A percentile compares a stretch with the other conserved stretches of the same genome.
phyloP scores from a whole-genome alignment of 768 basidiomycete species.

The Mycena rosella region DNA sequence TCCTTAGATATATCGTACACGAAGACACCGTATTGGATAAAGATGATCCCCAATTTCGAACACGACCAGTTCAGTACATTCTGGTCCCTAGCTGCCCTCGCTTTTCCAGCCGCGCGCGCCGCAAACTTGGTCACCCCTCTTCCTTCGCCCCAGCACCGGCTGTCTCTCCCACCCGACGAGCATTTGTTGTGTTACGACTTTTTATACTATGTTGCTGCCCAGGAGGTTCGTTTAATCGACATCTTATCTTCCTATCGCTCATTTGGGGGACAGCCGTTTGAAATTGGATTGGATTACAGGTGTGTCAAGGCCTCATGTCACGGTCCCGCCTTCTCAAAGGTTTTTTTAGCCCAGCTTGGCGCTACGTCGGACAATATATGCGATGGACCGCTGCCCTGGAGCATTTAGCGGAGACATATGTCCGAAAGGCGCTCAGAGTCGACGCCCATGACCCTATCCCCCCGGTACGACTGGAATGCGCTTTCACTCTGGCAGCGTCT shows the following conservation, averaged over 20 bases:
- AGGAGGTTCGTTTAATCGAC: constrained; percentile 34
- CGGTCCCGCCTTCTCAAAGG: constrained; percentile 6
- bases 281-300: constrained; percentile 48
- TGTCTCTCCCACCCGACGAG: constrained; percentile 39
- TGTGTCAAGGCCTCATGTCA: not conserved
- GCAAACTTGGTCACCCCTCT: constrained; percentile 33
- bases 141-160: constrained; percentile 31
- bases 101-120: constrained; percentile 34
- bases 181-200: constrained; percentile 42
- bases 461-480: constrained; percentile 39
- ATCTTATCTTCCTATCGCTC: constrained; percentile 13
- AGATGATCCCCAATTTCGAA: constrained; percentile 41
- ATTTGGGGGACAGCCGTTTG: constrained; percentile 39
- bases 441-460: constrained; percentile 42
- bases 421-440: constrained; percentile 43
- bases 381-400: constrained; percentile 44
- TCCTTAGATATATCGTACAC: constrained; percentile 44
- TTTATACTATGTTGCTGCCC: constrained; percentile 41
- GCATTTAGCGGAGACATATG: constrained; percentile 41
- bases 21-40: constrained; percentile 38
- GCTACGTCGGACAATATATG: constrained; percentile 48
- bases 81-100: constrained; percentile 40
- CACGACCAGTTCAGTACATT: constrained; percentile 41
- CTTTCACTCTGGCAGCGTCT: constrained; percentile 8
- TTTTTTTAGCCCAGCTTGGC: constrained; percentile 50